phyloP scores from a whole-genome alignment of 768 basidiomycete species.

The Brasilioporus rufonigricans region DNA sequence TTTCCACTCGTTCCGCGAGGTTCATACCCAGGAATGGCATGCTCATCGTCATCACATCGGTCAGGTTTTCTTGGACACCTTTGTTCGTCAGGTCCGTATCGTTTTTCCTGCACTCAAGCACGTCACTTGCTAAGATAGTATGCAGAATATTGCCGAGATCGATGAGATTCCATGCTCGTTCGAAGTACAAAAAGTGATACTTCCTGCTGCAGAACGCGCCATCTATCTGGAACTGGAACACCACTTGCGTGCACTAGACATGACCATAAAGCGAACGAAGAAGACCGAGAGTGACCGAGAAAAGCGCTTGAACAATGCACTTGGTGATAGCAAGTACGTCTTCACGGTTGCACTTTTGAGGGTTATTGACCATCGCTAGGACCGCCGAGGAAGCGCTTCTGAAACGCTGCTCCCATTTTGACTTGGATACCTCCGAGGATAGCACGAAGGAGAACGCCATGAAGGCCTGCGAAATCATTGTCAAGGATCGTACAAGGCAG shows the following conservation, averaged over 20 bases:
- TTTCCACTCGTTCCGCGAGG: conserved; percentile 96
- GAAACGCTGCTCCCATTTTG: conserved; percentile 95
- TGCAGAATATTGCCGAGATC: conserved; percentile 91
- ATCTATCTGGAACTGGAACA: conserved; percentile 96
- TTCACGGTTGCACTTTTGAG: not conserved
- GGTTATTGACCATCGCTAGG: conserved; percentile 36
- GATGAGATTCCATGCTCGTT: conserved; percentile 86
- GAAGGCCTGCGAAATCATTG: conserved; percentile 91
- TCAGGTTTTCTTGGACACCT: conserved; percentile 77
- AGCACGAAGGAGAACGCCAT: conserved; percentile 70
- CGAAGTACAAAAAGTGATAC: conserved; percentile 59
- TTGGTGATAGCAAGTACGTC: conserved; percentile 81
- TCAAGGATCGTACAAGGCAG: conserved; percentile 76
- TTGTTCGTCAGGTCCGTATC: conserved; percentile 73
- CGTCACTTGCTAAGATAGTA: conserved; percentile 7
- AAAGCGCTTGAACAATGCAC: conserved; percentile 78
- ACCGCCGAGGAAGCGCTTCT: conserved; percentile 90
- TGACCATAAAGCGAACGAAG: conserved; percentile 69
- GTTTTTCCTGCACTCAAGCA: not conserved
- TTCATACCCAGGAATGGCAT: conserved; percentile 91
- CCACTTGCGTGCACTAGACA: conserved; percentile 85
- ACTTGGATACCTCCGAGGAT: conserved; percentile 58
- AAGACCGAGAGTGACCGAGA: conserved; percentile 78
- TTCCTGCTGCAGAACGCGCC: conserved; percentile 91
- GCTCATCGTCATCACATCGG: conserved; percentile 80